Percentiles rank a stretch among this genome's conserved stretches.
phyloP scores from a whole-genome alignment of 2,329 filamentous ascomycete species.

The Cladosporium sp. region DNA sequence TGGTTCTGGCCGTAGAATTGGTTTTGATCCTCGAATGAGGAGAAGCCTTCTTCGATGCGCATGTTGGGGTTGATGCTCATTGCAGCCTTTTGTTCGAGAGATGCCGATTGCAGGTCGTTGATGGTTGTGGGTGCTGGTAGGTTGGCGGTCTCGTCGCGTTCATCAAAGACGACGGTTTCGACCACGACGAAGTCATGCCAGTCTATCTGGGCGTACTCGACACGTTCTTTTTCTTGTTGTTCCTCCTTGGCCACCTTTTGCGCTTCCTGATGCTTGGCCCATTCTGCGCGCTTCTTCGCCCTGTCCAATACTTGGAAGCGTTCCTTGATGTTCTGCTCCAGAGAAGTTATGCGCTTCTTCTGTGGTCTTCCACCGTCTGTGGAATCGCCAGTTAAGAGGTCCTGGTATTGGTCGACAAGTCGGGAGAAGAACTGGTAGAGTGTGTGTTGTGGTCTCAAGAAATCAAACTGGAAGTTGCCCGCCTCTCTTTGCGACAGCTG shows the following conservation, averaged over 20 bases:
- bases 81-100: slow-evolving; percentile 89
- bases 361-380: slow-evolving; percentile 67
- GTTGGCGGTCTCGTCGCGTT: slow-evolving; percentile 78
- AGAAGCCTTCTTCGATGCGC: slow-evolving; percentile 93
- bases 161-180: slow-evolving; percentile 88
- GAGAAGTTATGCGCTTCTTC: slow-evolving; percentile 65
- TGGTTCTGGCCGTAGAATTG: slow-evolving; percentile 30
- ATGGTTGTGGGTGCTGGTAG: slow-evolving; percentile 86
- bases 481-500: slow-evolving; percentile 82
- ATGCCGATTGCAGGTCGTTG: slow-evolving; percentile 88
- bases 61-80: slow-evolving; percentile 77
- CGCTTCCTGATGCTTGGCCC: slow-evolving; percentile 75
- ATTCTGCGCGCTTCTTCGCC: slow-evolving; percentile 82
- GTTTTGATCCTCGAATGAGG: slow-evolving; percentile 60
- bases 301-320: slow-evolving; percentile 75
- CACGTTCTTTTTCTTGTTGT: slow-evolving; percentile 74
- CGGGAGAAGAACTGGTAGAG: slow-evolving; percentile 94
- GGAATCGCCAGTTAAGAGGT: slow-evolving; percentile 65
- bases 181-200: slow-evolving; percentile 98
- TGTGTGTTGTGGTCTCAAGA: slow-evolving; percentile 89
- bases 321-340: slow-evolving; percentile 71
- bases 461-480: slow-evolving; percentile 92
- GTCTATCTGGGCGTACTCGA: slow-evolving; percentile 80
- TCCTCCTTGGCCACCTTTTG: slow-evolving; percentile 89
- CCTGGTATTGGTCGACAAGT: slow-evolving; percentile 89